Conservation (phyloP, 2,329 filamentous ascomycete genomes). For the Penicillium italicum region DNA sequence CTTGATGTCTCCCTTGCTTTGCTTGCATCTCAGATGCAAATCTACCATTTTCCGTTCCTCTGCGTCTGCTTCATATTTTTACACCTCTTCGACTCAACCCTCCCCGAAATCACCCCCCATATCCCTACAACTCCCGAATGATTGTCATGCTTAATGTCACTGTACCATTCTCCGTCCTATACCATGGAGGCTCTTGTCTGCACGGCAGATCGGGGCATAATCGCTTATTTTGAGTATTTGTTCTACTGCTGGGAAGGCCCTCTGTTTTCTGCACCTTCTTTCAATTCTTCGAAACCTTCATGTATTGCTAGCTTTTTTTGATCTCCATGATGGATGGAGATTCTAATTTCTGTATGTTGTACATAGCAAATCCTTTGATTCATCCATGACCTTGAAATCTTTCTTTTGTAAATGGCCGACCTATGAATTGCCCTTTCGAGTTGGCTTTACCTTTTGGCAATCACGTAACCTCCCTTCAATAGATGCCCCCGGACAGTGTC, state of each 20-base stretch:
- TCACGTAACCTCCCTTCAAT: no score
- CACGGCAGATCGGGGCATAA: constrained; percentile 6
- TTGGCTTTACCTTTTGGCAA: no score
- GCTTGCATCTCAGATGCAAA: neutral
- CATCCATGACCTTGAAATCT: neutral
- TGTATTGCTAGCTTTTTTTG: constrained; percentile 25
- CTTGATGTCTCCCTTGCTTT: neutral
- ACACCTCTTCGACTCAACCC: neutral
- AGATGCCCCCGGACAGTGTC: no score
- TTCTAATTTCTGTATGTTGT: constrained; percentile 21
- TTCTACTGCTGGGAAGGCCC: neutral
- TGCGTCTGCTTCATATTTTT: neutral
- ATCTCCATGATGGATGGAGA: constrained; percentile 11
- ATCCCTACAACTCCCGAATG: neutral
- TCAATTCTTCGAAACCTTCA: constrained; percentile 11
- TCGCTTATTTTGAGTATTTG: constrained; percentile 5
- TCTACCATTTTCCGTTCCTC: neutral
- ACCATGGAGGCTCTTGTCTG: constrained; percentile 7
- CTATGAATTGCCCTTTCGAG: no score
- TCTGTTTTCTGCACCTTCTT: constrained; percentile 1
- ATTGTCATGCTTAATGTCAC: constrained; percentile 11
- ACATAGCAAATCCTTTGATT: constrained; percentile 18
- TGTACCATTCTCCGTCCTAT: constrained; percentile 8
- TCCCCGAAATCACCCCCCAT: neutral
- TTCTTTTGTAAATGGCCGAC: neutral